These are phyloP conservation scores for Neonectria ditissima DNA, from an alignment of 2,329 filamentous ascomycete genomes.

Conservation along the genomic window DNA sequence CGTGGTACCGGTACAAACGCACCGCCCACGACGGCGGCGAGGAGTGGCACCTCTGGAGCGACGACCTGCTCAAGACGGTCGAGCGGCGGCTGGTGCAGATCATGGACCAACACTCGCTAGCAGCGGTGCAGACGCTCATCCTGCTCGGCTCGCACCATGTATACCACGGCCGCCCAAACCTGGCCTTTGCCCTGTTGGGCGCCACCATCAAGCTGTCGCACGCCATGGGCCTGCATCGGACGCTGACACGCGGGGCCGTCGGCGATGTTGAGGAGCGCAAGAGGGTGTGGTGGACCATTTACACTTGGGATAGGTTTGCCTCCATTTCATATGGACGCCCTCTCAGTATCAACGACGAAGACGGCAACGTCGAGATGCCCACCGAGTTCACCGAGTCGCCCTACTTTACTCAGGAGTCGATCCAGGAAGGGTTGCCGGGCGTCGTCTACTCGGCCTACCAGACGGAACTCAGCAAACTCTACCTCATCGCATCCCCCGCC, in stretches of 20 bases:
- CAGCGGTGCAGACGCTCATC: background rate
- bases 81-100: background rate
- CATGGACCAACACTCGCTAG: background rate
- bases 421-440: background rate
- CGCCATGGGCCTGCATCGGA: constrained; percentile 12
- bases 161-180: background rate
- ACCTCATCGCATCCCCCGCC: constrained; percentile 13
- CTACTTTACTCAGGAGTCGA: background rate
- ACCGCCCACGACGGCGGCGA: background rate
- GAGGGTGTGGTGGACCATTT: constrained; percentile 17
- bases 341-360: constrained; percentile 13
- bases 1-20: background rate
- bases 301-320: constrained; percentile 16
- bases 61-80: background rate
- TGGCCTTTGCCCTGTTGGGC: background rate
- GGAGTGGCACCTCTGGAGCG: background rate
- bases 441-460: constrained; percentile 11
- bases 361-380: constrained; percentile 7
- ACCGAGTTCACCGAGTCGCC: constrained; percentile 10
- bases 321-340: constrained; percentile 14
- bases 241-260: background rate
- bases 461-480: constrained; percentile 9
- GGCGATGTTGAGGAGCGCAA: constrained; percentile 13
- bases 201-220: background rate
- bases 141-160: background rate